Conservation (phyloP, 768 basidiomycete species). For the Amanita rimosa region DNA sequence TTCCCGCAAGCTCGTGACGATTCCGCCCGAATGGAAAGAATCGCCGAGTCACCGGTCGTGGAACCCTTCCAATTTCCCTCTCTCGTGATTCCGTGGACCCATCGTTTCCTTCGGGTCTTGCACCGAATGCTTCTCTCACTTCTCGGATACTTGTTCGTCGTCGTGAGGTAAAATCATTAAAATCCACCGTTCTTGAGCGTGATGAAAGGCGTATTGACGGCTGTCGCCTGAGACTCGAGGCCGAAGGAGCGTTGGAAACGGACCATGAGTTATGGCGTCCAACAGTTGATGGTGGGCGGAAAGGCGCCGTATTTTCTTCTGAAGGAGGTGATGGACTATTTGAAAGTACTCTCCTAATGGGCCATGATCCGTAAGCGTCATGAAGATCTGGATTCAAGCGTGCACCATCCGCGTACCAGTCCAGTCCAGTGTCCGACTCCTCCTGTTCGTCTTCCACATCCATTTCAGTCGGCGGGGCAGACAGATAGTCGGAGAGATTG, state of each 20-base stretch:
- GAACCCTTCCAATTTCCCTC: constrained; percentile 8
- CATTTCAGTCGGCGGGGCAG: constrained; percentile 42
- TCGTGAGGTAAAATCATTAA: constrained; percentile 60
- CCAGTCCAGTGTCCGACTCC: constrained; percentile 35
- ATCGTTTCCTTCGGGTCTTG: constrained; percentile 17
- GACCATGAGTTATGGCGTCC: constrained; percentile 24
- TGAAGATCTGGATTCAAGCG: constrained; percentile 51
- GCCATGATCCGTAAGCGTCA: constrained; percentile 39
- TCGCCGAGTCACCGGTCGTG: constrained; percentile 27
- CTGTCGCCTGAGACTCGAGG: constrained; percentile 36
- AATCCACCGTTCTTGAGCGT: constrained; percentile 48
- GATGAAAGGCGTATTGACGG: constrained; percentile 49
- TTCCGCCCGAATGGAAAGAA: constrained; percentile 44
- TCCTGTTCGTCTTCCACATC: constrained; percentile 63
- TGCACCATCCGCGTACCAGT: constrained; percentile 38
- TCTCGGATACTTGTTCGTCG: constrained; percentile 44
- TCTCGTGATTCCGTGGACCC: constrained; percentile 18
- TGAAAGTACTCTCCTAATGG: constrained; percentile 6
- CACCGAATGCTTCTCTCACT: constrained; percentile 15
- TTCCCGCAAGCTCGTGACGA: constrained; percentile 24
- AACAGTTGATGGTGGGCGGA: constrained; percentile 15
- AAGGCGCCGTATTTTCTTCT: constrained; percentile 17
- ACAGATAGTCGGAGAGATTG: constrained; percentile 40
- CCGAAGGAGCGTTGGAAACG: constrained; percentile 11
- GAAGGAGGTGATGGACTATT: constrained; percentile 24